Base-by-base conservation (phyloP, 495 filamentous ascomycete genomes). In the Tetracladium marchalianum region DNA sequence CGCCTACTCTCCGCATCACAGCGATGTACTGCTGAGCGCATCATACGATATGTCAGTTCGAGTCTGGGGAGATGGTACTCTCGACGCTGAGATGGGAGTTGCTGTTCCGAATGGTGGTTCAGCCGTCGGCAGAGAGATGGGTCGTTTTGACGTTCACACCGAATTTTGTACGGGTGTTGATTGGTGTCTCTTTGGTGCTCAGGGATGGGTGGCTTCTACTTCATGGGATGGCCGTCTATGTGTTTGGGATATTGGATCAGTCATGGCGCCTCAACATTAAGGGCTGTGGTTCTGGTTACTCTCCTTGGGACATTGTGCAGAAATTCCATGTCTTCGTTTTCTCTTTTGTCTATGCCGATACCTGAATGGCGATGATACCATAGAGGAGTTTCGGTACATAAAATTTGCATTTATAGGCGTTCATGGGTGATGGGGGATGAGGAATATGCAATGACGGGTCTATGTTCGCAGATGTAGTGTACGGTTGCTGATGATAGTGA, bases 31-130 rank as follows among this genome's bases (percentile, higher is more conserved):
- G 40, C 69, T 93, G 19, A 89, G 80, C 51, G 90, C 84, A 2
- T 90, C 87, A 61, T 98, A 98, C 61, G 92, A 98, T 65, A 98
- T 98, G 92, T 95, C 85, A 10, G 89, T 87, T 52, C 76, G 93
- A 35, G 76, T 95, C 35, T 98, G 92, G 92, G 84, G 72, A 18
- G 92, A 97, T 62, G 80, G 84, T 2, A 78, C 75, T 13, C 55
- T 39, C 62, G 69, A 66, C 53, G 63, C 46, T 50, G 39, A 35
- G n/a, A 36, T 24, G 66, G 50, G 12, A 52, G 41, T 37, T 45
- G 46, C 7, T 50, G 35, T 16, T 47, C 44, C 33, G 49, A 46
- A 9, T 41, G 68, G 65, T 5, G 60, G 72, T 4, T 61, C 71
- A 15, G 87, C 84, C 8, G 22, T 3, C 2, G 40, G 44, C 11